These are phyloP conservation scores for Penicillium crustosum DNA, from an alignment of 2,329 filamentous ascomycete species.

Conservation along the genomic window DNA sequence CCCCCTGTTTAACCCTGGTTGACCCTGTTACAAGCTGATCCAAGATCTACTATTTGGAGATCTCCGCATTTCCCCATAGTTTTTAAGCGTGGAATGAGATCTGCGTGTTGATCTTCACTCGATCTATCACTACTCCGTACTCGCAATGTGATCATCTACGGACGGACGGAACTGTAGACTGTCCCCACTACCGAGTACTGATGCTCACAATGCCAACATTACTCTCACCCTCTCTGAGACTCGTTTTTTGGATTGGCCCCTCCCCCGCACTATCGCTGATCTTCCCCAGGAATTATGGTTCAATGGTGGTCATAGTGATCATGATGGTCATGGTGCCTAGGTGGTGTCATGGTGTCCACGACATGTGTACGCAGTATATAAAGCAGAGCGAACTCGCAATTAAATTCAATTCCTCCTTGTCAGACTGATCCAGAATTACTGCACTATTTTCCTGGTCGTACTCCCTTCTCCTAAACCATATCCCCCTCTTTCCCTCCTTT, in stretches of 20 bases:
- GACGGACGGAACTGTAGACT: not conserved
- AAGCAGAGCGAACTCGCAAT: too few species aligned
- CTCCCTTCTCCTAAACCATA: too few species aligned
- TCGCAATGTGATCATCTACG: not conserved
- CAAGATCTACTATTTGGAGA: not conserved
- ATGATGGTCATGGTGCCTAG: not conserved
- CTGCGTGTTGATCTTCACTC: conserved; percentile 6
- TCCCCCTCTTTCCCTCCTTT: too few species aligned
- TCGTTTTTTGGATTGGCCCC: not conserved
- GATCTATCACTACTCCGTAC: not conserved
- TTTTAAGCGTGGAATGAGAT: not conserved
- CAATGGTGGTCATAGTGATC: not conserved
- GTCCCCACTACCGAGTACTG: not conserved
- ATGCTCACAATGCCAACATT: not conserved
- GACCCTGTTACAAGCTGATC: too few species aligned
- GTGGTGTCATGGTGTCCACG: not conserved
- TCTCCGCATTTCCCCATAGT: conserved; percentile 5
- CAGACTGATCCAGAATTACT: too few species aligned
- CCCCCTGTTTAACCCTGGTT: too few species aligned
- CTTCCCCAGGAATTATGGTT: not conserved
- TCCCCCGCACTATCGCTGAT: conserved; percentile 1
- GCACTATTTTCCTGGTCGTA: too few species aligned
- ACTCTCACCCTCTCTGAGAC: not conserved
- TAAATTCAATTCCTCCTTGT: too few species aligned
- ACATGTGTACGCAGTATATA: too few species aligned